A percentile compares a stretch with the other conserved stretches of the same genome.
Evolutionary conservation across 1,284 basidiomycete genomes (phyloP).

Genomic region (Apiotrichum akiyoshidainum): DNA sequence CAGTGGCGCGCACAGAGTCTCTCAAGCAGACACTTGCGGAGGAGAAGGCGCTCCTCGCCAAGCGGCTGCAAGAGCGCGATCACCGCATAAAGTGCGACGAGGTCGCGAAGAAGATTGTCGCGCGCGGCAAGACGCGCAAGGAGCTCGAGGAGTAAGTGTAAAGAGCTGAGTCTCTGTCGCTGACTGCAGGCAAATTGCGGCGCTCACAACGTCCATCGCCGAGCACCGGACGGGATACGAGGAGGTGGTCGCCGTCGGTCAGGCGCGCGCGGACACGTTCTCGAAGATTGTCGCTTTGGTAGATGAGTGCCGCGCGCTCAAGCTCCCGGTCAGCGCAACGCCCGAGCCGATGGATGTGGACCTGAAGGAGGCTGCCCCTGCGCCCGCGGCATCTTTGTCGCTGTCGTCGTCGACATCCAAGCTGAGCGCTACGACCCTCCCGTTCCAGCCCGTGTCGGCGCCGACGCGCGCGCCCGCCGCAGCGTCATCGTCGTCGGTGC

Average conservation of each 20-base stretch:
- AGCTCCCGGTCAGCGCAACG: slow-evolving; percentile 25
- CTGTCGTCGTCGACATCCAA: background rate
- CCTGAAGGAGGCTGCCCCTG: background rate
- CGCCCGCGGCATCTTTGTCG: too few relatives aligned
- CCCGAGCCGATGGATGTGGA: slow-evolving; percentile 2
- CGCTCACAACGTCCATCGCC: slow-evolving; percentile 28
- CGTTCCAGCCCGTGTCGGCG: slow-evolving; percentile 33
- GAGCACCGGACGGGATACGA: slow-evolving; percentile 34
- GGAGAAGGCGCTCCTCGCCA: slow-evolving; percentile 33
- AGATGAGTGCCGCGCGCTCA: slow-evolving; percentile 35
- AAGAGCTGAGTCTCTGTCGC: background rate
- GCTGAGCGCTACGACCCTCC: slow-evolving; percentile 27
- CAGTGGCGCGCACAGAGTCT: slow-evolving; percentile 23
- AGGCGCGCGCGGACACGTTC: slow-evolving; percentile 35
- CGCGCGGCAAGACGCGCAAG: slow-evolving; percentile 29
- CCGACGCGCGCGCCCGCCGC: background rate
- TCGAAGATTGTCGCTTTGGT: slow-evolving; percentile 32
- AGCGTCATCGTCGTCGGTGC: background rate
- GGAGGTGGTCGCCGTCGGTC: slow-evolving; percentile 22
- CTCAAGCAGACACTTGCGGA: slow-evolving; percentile 27
- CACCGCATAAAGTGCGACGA: slow-evolving; percentile 42
- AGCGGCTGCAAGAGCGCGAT: slow-evolving; percentile 31
- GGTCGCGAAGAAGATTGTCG: slow-evolving; percentile 34
- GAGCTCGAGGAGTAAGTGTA: slow-evolving; percentile 43
- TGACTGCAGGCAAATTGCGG: slow-evolving; percentile 32